Evolutionary conservation across 2,329 filamentous ascomycete species (phyloP), one percentile per base, ranked within the genome.

Genomic region (Fusarium compactum): DNA sequence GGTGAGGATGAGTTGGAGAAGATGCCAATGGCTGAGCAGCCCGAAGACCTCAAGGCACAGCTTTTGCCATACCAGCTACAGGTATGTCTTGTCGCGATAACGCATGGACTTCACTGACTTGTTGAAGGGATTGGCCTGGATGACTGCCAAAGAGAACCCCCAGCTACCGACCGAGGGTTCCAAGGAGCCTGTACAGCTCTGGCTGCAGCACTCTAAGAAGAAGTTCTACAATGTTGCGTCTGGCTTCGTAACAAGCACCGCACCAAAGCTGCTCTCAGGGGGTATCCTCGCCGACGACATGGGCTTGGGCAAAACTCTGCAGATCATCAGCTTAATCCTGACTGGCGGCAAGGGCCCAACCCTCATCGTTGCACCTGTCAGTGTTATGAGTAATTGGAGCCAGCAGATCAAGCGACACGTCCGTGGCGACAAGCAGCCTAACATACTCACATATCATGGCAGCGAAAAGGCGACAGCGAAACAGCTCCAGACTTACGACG

Each of bases 381-480:
- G 91, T 54, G 93, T 97, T 22, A 95, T 97, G 92, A 94, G 91
- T 76, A 97, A 97, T 73, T 97, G 94, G 94, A 89, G 88, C 72
- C 89, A 91, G 57, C 94, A 97, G 78, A 92, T 95, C 57, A 83
- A 87, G 67, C 85, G 87, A 40, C 94, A 97, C 75, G 86, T 95
- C 47, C 86, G 89, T 40, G 78, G 84, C 8, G 86, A 91, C n/a
- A 81, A 88, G 58, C 81, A 84, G 3, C 88, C 93, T 9, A 89
- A 85, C 12, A 85, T 96, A 7, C 84, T 94, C 73, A 89, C 91
- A 32, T 96, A 95, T 76, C 93, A 97, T 75, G 92, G 92, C 0
- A 81, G 70, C 81, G 85, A 71, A 84, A 90, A 88, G 67, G 82
- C 86, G 59, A 85, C 87, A 56, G 82, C 81, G 3, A 74, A 82